Evolutionary conservation across 2,329 filamentous ascomycete species (phyloP).

Genomic region (Beauveria sp.): DNA sequence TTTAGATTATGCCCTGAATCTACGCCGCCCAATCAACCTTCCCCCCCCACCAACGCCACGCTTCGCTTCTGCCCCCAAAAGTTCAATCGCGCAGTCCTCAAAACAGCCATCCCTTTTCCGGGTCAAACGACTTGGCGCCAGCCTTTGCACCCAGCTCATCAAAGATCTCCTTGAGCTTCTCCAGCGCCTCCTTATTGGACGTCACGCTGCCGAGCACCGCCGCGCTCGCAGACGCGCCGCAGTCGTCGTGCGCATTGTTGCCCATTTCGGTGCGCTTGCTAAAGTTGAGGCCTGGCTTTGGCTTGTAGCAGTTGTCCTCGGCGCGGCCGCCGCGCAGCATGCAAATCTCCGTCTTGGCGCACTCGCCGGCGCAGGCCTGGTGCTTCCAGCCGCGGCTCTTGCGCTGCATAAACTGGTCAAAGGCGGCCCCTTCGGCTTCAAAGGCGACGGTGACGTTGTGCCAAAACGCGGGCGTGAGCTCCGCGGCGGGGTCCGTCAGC

Average conservation of each 20-base stretch:
- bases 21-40: neutral
- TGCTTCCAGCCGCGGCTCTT: slow-evolving; percentile 40
- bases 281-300: slow-evolving; percentile 27
- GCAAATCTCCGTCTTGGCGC: slow-evolving; percentile 40
- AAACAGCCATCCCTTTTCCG: neutral
- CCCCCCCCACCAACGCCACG: too few relatives aligned
- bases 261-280: slow-evolving; percentile 23
- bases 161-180: slow-evolving; percentile 16
- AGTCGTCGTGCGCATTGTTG: slow-evolving; percentile 20
- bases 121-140: neutral
- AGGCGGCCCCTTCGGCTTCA: slow-evolving; percentile 33
- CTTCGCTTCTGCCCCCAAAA: too few relatives aligned
- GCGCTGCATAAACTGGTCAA: slow-evolving; percentile 39
- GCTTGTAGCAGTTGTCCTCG: slow-evolving; percentile 42
- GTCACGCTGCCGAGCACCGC: slow-evolving; percentile 21
- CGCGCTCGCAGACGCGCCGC: slow-evolving; percentile 22
- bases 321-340: slow-evolving; percentile 43
- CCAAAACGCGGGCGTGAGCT: slow-evolving; percentile 53
- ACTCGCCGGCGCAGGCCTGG: slow-evolving; percentile 34
- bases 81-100: neutral
- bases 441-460: slow-evolving; percentile 46
- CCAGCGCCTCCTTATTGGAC: slow-evolving; percentile 18
- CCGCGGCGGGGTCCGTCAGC: slow-evolving; percentile 25
- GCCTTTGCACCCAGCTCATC: neutral
- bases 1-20: neutral